Conservation (phyloP, 345 rosid genomes). For the Hibiscus syriacus region DNA sequence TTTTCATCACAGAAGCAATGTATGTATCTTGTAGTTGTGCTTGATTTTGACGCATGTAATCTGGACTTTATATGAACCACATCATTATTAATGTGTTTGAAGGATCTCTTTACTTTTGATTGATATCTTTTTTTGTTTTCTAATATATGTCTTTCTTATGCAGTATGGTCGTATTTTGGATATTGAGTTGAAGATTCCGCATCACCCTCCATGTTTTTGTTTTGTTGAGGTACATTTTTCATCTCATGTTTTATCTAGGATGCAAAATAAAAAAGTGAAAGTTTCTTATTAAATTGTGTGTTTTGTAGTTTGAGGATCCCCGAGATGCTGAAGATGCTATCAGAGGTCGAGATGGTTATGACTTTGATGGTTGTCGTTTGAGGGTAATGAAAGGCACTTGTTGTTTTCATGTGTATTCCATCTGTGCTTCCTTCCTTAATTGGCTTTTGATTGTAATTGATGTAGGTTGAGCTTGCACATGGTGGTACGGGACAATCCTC, state of each 20-base stretch:
- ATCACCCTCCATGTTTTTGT: constrained; percentile 88
- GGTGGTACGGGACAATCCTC: constrained; percentile 86
- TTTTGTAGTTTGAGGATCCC: constrained; percentile 46
- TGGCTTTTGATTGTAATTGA: constrained; percentile 10
- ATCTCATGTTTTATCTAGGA: neutral
- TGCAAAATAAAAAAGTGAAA: neutral
- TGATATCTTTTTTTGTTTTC: neutral
- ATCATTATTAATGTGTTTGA: neutral
- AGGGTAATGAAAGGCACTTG: constrained; percentile 33
- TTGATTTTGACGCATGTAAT: neutral
- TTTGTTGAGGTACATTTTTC: constrained; percentile 72
- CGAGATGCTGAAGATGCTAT: constrained; percentile 84
- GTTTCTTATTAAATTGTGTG: constrained; percentile 11
- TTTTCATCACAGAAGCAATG: neutral
- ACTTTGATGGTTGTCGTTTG: constrained; percentile 67
- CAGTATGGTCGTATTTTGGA: constrained; percentile 89
- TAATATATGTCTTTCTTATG: constrained; percentile 8
- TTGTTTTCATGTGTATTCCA: neutral
- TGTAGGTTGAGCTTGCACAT: constrained; percentile 98
- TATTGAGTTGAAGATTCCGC: constrained; percentile 91
- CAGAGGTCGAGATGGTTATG: constrained; percentile 75
- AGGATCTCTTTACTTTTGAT: neutral
- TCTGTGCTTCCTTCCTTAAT: neutral
- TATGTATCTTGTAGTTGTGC: neutral
- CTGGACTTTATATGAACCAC: neutral